Percentiles rank a stretch among this genome's conserved stretches.
phyloP scores from a whole-genome alignment of 2,329 filamentous ascomycete species.

The Microdochium paspali region DNA sequence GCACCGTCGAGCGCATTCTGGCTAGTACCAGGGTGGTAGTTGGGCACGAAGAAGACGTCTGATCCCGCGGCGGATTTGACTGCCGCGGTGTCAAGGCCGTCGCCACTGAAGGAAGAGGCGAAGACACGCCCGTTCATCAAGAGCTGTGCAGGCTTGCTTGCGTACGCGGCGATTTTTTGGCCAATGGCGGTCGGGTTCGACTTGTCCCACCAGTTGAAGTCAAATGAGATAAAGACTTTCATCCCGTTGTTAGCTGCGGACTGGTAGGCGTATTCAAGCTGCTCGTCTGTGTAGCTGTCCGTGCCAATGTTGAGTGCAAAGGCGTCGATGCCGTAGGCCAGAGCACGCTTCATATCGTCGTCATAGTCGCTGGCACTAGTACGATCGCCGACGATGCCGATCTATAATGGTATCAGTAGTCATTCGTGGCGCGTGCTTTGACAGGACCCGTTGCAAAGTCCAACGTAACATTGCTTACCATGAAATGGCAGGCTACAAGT shows the following conservation, averaged over 20 bases:
- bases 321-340: slow-evolving; percentile 24
- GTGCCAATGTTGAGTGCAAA: slow-evolving; percentile 36
- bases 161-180: slow-evolving; percentile 34
- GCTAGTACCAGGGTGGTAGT: slow-evolving; percentile 32
- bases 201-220: slow-evolving; percentile 42
- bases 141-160: slow-evolving; percentile 32
- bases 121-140: slow-evolving; percentile 38
- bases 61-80: slow-evolving; percentile 31
- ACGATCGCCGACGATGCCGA: slow-evolving; percentile 33
- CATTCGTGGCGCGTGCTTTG: not conserved
- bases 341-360: slow-evolving; percentile 34
- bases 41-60: slow-evolving; percentile 38
- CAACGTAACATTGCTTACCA: not conserved
- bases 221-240: slow-evolving; percentile 48
- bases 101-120: slow-evolving; percentile 42
- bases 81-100: slow-evolving; percentile 31
- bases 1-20: slow-evolving; percentile 30
- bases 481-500: not conserved
- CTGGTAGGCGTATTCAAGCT: slow-evolving; percentile 37
- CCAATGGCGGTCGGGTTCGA: slow-evolving; percentile 24
- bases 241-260: slow-evolving; percentile 35
- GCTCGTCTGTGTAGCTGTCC: slow-evolving; percentile 32
- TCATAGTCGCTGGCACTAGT: slow-evolving; percentile 32
- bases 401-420: slow-evolving; percentile 13
- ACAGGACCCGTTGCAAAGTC: not conserved